Percentiles rank a stretch among this genome's conserved stretches.
Conservation (phyloP, 2,329 filamentous ascomycete genomes). For the Ophiobolus disseminans region DNA sequence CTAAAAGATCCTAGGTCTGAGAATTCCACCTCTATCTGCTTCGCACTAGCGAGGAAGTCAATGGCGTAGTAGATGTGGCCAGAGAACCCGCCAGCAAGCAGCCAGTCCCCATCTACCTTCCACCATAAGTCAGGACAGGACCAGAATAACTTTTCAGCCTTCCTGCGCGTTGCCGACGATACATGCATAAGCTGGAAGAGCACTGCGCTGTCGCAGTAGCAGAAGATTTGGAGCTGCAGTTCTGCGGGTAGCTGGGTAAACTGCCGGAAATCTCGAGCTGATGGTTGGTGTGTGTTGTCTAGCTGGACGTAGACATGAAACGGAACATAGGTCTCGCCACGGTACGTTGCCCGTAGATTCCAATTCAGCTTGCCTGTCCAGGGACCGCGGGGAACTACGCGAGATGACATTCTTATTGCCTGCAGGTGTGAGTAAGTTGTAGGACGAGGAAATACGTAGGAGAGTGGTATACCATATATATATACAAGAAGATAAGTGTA, state of each 20-base stretch:
- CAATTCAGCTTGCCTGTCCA: no score
- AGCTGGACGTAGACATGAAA: no score
- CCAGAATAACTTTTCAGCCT: conserved; percentile 18
- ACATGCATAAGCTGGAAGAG: conserved; percentile 26
- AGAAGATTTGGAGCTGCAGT: conserved; percentile 15
- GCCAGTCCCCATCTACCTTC: conserved; percentile 13
- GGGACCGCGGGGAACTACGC: no score
- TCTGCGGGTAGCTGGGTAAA: conserved; percentile 15
- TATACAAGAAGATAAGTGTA: no score
- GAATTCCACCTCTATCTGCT: conserved; percentile 12
- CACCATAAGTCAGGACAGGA: conserved; percentile 11
- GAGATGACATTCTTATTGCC: no score
- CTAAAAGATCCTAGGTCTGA: neutral
- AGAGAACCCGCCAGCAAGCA: conserved; percentile 12
- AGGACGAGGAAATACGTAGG: no score
- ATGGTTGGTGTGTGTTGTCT: neutral
- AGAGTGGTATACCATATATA: no score
- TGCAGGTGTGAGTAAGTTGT: no score
- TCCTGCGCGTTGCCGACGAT: conserved; percentile 7
- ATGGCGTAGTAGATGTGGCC: conserved; percentile 6
- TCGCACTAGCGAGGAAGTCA: conserved; percentile 2
- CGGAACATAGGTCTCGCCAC: no score
- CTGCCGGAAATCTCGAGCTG: neutral
- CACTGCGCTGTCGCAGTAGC: conserved; percentile 15
- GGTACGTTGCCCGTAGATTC: no score